A percentile compares a stretch with the other conserved stretches of the same genome.
Evolutionary conservation across 106 monocot genomes (phyloP).

Genomic region (Allium fistulosum): DNA sequence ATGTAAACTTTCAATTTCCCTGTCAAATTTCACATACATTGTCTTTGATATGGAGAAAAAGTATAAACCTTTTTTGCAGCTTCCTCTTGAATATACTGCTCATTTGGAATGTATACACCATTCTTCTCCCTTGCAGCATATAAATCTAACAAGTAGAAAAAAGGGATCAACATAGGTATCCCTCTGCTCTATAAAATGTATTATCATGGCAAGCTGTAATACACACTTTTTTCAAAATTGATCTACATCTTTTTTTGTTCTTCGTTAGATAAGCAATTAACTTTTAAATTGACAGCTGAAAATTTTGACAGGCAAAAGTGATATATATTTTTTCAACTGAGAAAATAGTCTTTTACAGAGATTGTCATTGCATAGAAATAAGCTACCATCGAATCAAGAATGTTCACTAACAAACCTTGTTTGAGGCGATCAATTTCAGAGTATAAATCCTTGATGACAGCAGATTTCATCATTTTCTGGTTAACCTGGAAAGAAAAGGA

Average conservation of each 20-base stretch:
- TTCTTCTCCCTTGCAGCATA: slow-evolving; percentile 66
- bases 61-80: slow-evolving; percentile 67
- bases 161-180: too few relatives aligned
- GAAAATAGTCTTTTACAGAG: too few relatives aligned
- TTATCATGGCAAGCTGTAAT: too few relatives aligned
- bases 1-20: slow-evolving; percentile 45
- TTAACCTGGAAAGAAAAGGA: slow-evolving; percentile 31
- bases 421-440: slow-evolving; percentile 64
- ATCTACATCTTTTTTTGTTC: too few relatives aligned
- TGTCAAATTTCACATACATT: slow-evolving; percentile 22
- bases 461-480: slow-evolving; percentile 52
- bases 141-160: slow-evolving; percentile 20
- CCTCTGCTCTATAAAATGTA: too few relatives aligned
- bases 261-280: too few relatives aligned
- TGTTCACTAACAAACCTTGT: slow-evolving; percentile 26
- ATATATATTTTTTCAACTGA: too few relatives aligned
- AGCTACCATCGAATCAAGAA: background rate
- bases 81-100: slow-evolving; percentile 70
- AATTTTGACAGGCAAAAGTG: too few relatives aligned
- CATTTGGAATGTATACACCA: slow-evolving; percentile 55
- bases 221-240: too few relatives aligned
- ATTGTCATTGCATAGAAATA: background rate
- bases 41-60: slow-evolving; percentile 24
- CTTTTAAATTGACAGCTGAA: too few relatives aligned
- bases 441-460: slow-evolving; percentile 39